Conservation (phyloP, 345 rosid species). For the Rhodamnia argentea region DNA sequence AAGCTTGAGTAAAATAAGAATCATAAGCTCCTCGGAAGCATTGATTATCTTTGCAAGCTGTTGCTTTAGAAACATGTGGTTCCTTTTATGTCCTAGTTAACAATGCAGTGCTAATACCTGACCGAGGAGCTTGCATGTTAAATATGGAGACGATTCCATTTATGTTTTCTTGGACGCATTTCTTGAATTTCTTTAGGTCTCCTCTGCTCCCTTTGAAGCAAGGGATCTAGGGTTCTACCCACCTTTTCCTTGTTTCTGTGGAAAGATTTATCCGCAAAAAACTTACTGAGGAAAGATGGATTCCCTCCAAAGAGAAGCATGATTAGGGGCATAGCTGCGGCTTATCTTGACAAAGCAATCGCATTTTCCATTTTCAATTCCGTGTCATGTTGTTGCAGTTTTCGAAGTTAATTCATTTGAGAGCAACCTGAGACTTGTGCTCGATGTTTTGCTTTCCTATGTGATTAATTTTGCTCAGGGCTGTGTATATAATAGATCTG, state of each 20-base stretch:
- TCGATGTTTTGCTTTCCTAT: background rate
- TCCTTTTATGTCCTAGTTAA: background rate
- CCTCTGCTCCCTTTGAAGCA: background rate
- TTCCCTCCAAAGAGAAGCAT: background rate
- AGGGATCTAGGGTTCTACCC: background rate
- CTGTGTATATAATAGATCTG: background rate
- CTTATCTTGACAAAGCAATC: background rate
- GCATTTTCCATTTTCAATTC: background rate
- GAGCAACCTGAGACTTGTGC: background rate
- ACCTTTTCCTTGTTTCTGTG: background rate
- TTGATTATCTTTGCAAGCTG: background rate
- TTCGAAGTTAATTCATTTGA: background rate
- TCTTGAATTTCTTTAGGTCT: background rate
- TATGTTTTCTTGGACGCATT: background rate
- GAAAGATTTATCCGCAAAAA: background rate
- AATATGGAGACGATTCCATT: background rate
- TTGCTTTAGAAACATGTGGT: background rate
- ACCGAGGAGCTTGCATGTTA: background rate
- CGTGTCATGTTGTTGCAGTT: background rate
- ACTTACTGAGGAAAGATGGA: background rate
- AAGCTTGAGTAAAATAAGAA: constrained; percentile 6
- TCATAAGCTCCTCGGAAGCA: background rate
- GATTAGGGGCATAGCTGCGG: background rate
- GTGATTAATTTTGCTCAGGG: background rate
- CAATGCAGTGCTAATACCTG: background rate